Base-by-base conservation (phyloP, 306 rosid genomes). In the Castanea sativa region DNA sequence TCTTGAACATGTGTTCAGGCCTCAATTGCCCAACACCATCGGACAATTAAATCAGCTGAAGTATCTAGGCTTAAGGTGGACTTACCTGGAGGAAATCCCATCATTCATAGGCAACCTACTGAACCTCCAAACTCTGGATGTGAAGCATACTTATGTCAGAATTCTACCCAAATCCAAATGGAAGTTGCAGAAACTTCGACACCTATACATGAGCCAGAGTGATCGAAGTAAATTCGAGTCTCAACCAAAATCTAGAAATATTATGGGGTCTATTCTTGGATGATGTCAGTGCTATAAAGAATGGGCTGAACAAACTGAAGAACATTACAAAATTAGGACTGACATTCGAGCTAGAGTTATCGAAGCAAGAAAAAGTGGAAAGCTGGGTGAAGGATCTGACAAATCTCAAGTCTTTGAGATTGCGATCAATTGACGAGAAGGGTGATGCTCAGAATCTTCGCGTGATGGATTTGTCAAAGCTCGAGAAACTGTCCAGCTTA, bases 41-140 rank as follows among this genome's bases (percentile, higher is more conserved):
- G 73, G 56, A 27, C 76, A 69, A 32, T 77, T 87, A 45, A 10
- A 41, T 6, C 51, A 65, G 38, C 7, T 87, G 65, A 81, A 53
- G 58, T 87, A 87, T 74, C 81, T 87, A 27, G 86, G 90, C 58
- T 75, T 84, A 14, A 82, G 88, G 76, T 73, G 86, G 81, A 84
- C 90, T 38, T 79, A 51, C 60, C 59, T 84, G 27, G 79, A 87
- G 35, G 52, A 53, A 21, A 67, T 87, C 21, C 88, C 90, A 43
- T 21, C 74, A 2, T 79, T 69, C 18, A 80, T 83, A 71, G 52
- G 84, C 55, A 71, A 53, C 4, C 78, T 88, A 57, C 18, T 60
- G 6, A 49, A 74, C 59, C 89, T 88, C 27, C 80, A 80, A 45
- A 85, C 85, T 0, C 75, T 88, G 7, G 91, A 88, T 60, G 73